Evolutionary conservation across 1,139 yeast species (phyloP).

Genomic region (Pichia sp.): DNA sequence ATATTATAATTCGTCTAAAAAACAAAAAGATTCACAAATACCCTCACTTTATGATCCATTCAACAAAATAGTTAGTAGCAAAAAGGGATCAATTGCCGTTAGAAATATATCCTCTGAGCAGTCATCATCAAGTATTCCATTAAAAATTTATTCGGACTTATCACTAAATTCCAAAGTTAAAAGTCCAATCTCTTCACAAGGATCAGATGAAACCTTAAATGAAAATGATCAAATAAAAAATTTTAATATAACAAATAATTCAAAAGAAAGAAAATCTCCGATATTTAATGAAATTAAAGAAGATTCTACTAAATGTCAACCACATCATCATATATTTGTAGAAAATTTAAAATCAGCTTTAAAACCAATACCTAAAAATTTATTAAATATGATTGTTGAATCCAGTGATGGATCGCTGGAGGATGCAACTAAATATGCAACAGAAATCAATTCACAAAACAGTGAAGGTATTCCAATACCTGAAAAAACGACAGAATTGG

Average conservation of each 20-base stretch:
- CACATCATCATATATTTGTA: constrained; percentile 32
- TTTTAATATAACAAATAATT: background rate
- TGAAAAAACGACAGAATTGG: constrained; percentile 51
- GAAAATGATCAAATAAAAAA: background rate
- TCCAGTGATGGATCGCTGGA: constrained; percentile 59
- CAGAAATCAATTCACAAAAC: constrained; percentile 62
- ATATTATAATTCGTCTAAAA: constrained; percentile 1
- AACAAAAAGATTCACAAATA: background rate
- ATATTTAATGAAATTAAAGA: constrained; percentile 13
- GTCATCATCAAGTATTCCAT: constrained; percentile 5
- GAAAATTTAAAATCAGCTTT: constrained; percentile 37
- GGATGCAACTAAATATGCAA: constrained; percentile 73
- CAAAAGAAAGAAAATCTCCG: background rate
- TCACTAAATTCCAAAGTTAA: background rate
- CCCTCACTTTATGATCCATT: constrained; percentile 12
- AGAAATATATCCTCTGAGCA: background rate
- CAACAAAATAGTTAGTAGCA: background rate
- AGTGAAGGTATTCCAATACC: constrained; percentile 63
- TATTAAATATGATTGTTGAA: constrained; percentile 54
- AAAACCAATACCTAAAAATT: constrained; percentile 31
- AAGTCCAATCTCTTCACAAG: constrained; percentile 12
- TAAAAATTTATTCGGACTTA: constrained; percentile 10
- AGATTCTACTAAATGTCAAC: constrained; percentile 36
- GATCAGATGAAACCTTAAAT: constrained; percentile 12
- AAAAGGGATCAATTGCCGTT: background rate